Evolutionary conservation across 2,329 filamentous ascomycete genomes (phyloP).

Genomic region (Aspergillus clavatus): DNA sequence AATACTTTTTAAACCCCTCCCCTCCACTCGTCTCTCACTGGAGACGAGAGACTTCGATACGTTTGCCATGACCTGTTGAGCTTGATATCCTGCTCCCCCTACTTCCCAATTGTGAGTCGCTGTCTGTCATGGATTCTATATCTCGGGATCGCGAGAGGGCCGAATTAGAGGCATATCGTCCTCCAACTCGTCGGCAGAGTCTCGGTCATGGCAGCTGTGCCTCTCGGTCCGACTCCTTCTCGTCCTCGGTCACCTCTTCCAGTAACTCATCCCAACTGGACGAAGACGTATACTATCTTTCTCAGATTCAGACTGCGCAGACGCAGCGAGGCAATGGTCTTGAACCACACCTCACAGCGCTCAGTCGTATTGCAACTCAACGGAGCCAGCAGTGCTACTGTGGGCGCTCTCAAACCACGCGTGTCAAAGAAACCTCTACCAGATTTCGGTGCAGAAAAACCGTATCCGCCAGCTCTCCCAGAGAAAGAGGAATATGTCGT

Average conservation of each 20-base stretch:
- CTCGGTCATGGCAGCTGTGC: conserved; percentile 9
- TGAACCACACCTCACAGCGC: conserved; percentile 35
- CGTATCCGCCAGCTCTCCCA: conserved; percentile 52
- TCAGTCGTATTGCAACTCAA: conserved; percentile 40
- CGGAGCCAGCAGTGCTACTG: conserved; percentile 40
- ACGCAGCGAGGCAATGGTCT: conserved; percentile 23
- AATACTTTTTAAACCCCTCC: neutral
- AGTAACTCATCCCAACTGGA: conserved; percentile 20
- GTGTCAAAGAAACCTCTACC: conserved; percentile 33
- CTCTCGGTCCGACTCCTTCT: conserved; percentile 15
- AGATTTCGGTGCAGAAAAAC: conserved; percentile 51
- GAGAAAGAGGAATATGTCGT: conserved; percentile 58
- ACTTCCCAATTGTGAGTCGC: neutral
- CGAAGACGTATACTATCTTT: conserved; percentile 21
- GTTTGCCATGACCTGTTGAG: neutral
- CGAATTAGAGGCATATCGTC: conserved; percentile 24
- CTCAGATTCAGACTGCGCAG: conserved; percentile 30
- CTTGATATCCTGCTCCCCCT: neutral
- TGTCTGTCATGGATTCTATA: conserved; percentile 32
- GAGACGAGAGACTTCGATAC: neutral
- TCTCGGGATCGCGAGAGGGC: conserved; percentile 37
- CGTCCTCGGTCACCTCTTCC: conserved; percentile 19
- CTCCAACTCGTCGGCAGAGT: conserved; percentile 10
- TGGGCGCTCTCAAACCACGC: conserved; percentile 33
- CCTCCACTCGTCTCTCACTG: neutral